These are phyloP conservation scores for Quercus wislizeni DNA, from an alignment of 306 rosid species.

Conservation along the genomic window DNA sequence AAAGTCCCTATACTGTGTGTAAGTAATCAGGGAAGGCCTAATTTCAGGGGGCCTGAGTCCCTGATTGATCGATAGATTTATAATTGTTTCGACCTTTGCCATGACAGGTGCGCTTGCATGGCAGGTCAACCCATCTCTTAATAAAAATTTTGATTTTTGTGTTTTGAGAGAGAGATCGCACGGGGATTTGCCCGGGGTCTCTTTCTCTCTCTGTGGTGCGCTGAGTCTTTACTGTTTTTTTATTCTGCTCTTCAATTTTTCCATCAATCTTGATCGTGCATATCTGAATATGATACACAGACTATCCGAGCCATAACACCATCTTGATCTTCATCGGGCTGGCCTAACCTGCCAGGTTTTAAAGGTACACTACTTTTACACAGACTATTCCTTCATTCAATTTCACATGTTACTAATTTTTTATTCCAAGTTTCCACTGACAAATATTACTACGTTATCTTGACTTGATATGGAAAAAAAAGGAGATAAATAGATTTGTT, in stretches of 20 bases:
- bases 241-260: not conserved
- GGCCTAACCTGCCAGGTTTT: not conserved
- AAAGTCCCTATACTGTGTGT: not conserved
- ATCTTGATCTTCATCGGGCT: not conserved
- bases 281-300: not conserved
- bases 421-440: too few species aligned
- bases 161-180: not conserved
- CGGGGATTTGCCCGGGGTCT: not conserved
- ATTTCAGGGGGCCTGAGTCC: not conserved
- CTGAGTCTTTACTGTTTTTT: slow-evolving; percentile 1
- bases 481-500: too few species aligned
- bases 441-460: too few species aligned
- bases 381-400: too few species aligned
- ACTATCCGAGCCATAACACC: not conserved
- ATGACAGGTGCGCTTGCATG: not conserved
- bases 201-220: not conserved
- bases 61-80: not conserved
- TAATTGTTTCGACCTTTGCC: not conserved
- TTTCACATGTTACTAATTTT: too few species aligned
- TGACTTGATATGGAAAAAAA: too few species aligned
- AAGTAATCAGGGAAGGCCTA: not conserved
- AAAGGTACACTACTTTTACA: not conserved
- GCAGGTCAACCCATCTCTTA: not conserved
- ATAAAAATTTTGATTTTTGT: not conserved
- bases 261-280: not conserved